Conservation (phyloP, 257 asterid genomes). For the Voacanga thouarsii region DNA sequence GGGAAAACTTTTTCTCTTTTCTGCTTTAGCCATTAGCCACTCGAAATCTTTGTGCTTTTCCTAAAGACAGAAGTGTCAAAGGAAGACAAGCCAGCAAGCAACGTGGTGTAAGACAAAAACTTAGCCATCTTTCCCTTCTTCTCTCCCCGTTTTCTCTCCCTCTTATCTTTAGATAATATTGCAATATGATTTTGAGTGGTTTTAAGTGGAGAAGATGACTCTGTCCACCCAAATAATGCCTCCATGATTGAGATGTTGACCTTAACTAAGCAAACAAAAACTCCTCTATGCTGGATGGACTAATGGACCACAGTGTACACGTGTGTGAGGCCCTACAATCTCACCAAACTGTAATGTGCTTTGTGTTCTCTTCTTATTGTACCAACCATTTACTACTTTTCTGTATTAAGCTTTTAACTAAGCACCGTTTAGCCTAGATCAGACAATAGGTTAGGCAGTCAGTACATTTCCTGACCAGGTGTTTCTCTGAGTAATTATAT, state of each 20-base stretch:
- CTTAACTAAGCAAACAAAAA: slow-evolving; percentile 41
- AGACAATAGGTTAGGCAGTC: background rate
- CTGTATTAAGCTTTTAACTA: background rate
- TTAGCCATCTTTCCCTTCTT: slow-evolving; percentile 19
- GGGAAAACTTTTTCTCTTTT: slow-evolving; percentile 23
- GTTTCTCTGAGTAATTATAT: too few relatives aligned
- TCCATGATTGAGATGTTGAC: slow-evolving; percentile 69
- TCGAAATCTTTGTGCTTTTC: slow-evolving; percentile 22
- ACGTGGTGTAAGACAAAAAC: slow-evolving; percentile 61
- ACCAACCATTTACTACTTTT: slow-evolving; percentile 6
- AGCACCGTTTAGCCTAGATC: background rate
- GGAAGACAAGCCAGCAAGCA: slow-evolving; percentile 47
- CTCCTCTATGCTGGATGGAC: slow-evolving; percentile 26
- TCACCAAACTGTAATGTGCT: slow-evolving; percentile 20
- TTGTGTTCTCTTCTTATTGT: background rate
- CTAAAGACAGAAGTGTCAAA: slow-evolving; percentile 35
- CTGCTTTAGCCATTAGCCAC: slow-evolving; percentile 33
- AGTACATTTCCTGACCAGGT: background rate
- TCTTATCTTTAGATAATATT: slow-evolving; percentile 33
- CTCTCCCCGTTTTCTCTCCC: background rate
- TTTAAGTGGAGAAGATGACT: slow-evolving; percentile 40
- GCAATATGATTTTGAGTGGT: slow-evolving; percentile 35
- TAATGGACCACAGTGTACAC: slow-evolving; percentile 40
- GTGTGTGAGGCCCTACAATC: slow-evolving; percentile 36
- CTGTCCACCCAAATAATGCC: slow-evolving; percentile 56